Conservation (phyloP, 306 rosid species). For the Castanea mollissima region DNA sequence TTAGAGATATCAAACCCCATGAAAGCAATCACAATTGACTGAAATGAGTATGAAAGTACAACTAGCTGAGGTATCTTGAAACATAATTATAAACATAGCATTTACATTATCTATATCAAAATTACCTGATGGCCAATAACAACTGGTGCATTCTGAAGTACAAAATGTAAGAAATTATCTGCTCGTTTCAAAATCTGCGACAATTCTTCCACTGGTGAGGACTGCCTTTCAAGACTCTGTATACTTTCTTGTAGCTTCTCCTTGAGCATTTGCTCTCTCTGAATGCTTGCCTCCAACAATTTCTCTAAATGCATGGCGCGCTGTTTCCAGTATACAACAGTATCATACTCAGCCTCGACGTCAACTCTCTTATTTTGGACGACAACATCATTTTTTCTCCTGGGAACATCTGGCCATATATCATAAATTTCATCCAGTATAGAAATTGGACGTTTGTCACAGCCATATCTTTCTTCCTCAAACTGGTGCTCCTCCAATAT, state of each 20-base stretch:
- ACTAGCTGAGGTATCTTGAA: not conserved
- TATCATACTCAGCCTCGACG: conserved; percentile 76
- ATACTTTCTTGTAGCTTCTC: conserved; percentile 78
- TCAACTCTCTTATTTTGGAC: conserved; percentile 70
- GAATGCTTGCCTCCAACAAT: conserved; percentile 65
- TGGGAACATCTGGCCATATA: conserved; percentile 70
- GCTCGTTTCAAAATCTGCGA: conserved; percentile 86
- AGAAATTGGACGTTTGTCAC: conserved; percentile 81
- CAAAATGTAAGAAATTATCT: conserved; percentile 87
- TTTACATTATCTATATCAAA: not conserved
- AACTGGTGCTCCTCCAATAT: conserved; percentile 73
- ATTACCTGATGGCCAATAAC: conserved; percentile 98
- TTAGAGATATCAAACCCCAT: not conserved
- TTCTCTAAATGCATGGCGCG: conserved; percentile 58
- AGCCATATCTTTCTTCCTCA: conserved; percentile 67
- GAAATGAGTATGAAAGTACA: not conserved
- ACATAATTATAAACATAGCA: not conserved
- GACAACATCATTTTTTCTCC: conserved; percentile 56
- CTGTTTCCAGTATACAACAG: conserved; percentile 80
- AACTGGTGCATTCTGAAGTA: conserved; percentile 96
- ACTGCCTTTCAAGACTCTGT: conserved; percentile 61
- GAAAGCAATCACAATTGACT: not conserved
- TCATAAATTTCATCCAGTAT: conserved; percentile 80
- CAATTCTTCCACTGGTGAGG: conserved; percentile 88
- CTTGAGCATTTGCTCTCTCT: conserved; percentile 64